Base-by-base conservation (phyloP, 1,284 basidiomycete species). In the Ceratobasidium sp. region DNA sequence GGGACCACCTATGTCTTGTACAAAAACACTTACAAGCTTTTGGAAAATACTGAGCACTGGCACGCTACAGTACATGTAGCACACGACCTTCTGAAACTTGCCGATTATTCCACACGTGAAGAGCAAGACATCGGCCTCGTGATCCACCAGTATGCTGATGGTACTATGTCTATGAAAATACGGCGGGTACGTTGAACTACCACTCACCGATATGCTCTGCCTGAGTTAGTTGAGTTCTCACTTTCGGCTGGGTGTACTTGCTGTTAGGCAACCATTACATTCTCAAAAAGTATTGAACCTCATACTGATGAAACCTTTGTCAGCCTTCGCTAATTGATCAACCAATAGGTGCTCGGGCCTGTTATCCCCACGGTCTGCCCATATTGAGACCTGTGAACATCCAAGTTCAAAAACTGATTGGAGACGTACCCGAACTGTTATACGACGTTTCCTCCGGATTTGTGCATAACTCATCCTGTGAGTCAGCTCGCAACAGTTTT, bases 1-100 rank as follows among this genome's bases (percentile, higher is more conserved):
- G 10, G 8, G 38, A 8, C 8, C 8, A 40, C 8, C 17, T 40
- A 40, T 40, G 8, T 40, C 10, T 40, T 40, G 10, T 17, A 40
- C 8, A 17, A 17, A 40, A 8, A 8, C 38, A 40, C 42, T 20
- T 49, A 62, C 57, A 12, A 62, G 3, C 3, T 17, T 3, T 47
- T 62, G 45, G 20, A 32, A 62, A 10, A 35, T 8, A 13, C 3
- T n/a, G 1, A 62, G 3, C 1, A 8, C 25, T 7, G 6, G 3
- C 27, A 22, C 5, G 8, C 40, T 43, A 29, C 42, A 62, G 31
- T 25, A 8, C 57, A 62, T 62, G 31, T 64, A 64, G 20, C 60
- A 64, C 7, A 64, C 32, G 20, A 52, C 20, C 17, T 42, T 50
- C n/a, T 40, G 20, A 34, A 27, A 17, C 5, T 40, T 32, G n/a